A percentile compares a stretch with the other conserved stretches of the same genome.
Evolutionary conservation across 208 protist genomes (phyloP).

Genomic region (Leptomonas pyrrhocoris): DNA sequence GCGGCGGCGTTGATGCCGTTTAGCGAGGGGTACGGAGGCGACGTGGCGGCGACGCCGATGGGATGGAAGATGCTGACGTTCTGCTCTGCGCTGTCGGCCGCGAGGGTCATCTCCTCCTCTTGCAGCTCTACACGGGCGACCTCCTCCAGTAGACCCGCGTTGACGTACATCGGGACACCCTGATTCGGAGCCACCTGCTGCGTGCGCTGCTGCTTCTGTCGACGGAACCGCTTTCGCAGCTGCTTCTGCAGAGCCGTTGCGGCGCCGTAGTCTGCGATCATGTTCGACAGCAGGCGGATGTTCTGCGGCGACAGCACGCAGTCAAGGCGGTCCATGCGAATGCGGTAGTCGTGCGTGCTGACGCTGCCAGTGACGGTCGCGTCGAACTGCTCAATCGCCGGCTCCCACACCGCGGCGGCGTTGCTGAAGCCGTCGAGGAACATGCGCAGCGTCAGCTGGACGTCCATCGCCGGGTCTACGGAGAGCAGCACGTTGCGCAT

Average conservation of each 20-base stretch:
- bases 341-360: conserved; percentile 57
- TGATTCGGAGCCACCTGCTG: conserved; percentile 36
- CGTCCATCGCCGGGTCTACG: conserved; percentile 56
- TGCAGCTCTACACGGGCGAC: conserved; percentile 19
- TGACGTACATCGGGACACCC: conserved; percentile 38
- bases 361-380: conserved; percentile 49
- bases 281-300: conserved; percentile 47
- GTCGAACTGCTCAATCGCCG: conserved; percentile 75
- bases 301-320: conserved; percentile 81
- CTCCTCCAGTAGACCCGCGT: conserved; percentile 29
- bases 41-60: conserved; percentile 13
- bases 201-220: conserved; percentile 35
- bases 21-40: conserved; percentile 12
- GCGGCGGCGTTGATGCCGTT: conserved; percentile 9
- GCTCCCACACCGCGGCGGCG: conserved; percentile 81
- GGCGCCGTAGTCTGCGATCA: conserved; percentile 59
- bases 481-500: conserved; percentile 43
- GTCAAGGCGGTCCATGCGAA: conserved; percentile 68
- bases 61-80: conserved; percentile 16
- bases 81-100: neutral
- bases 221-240: conserved; percentile 56
- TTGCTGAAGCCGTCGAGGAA: conserved; percentile 78
- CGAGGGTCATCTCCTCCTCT: conserved; percentile 24
- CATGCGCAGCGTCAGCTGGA: conserved; percentile 49
- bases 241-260: conserved; percentile 59